Conservation (phyloP, 1,139 yeast genomes). For the Lipomyces yarrowii region DNA sequence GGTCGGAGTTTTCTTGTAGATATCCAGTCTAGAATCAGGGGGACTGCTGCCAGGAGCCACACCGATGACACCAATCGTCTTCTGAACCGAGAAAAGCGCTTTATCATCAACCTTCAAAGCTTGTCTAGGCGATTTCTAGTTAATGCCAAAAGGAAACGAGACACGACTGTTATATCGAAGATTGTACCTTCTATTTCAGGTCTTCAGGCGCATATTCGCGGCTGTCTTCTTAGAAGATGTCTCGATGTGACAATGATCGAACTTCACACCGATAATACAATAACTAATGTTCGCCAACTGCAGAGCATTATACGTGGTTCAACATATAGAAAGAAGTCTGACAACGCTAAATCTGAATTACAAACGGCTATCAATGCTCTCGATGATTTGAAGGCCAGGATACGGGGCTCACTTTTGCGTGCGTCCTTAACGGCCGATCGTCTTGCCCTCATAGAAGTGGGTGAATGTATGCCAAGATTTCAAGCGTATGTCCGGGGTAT, state of each 20-base stretch:
- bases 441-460: constrained; percentile 35
- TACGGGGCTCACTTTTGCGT: constrained; percentile 26
- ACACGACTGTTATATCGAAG: not conserved
- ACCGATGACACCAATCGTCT: not conserved
- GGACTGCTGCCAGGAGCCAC: constrained; percentile 4
- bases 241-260: constrained; percentile 11
- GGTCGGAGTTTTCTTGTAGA: not conserved
- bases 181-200: not conserved
- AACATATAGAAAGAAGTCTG: not conserved
- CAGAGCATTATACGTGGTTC: constrained; percentile 21
- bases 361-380: constrained; percentile 10
- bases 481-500: constrained; percentile 48
- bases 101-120: constrained; percentile 17
- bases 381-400: constrained; percentile 22
- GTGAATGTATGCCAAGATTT: constrained; percentile 38
- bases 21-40: constrained; percentile 14
- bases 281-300: not conserved
- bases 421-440: constrained; percentile 4
- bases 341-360: not conserved
- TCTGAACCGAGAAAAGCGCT: constrained; percentile 7
- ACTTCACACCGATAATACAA: not conserved
- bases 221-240: constrained; percentile 15
- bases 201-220: constrained; percentile 17
- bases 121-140: constrained; percentile 9
- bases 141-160: not conserved